A percentile compares a stretch with the other conserved stretches of the same genome.
Conservation (phyloP, 192 early-diverging fungal genomes). For the Helicostylum pulchrum region DNA sequence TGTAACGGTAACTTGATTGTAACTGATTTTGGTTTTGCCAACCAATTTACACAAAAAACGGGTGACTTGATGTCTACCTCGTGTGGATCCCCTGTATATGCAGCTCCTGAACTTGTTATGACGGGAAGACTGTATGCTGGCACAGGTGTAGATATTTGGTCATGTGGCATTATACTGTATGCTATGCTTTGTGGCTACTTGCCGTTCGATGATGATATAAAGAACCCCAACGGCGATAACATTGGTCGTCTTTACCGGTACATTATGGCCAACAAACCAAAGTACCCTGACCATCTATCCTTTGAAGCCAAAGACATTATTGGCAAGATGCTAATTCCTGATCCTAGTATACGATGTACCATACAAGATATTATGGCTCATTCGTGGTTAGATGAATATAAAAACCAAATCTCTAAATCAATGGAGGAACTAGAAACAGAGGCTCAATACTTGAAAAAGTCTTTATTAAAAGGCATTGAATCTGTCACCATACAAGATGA, state of each 20-base stretch:
- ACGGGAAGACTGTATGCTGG: slow-evolving; percentile 94
- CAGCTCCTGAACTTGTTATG: slow-evolving; percentile 97
- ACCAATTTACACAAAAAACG: slow-evolving; percentile 71
- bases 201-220: slow-evolving; percentile 89
- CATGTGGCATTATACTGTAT: slow-evolving; percentile 95
- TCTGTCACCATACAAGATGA: neutral
- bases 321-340: slow-evolving; percentile 85
- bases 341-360: slow-evolving; percentile 72
- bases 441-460: no score
- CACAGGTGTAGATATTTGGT: slow-evolving; percentile 96
- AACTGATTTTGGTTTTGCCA: slow-evolving; percentile 99
- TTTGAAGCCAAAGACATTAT: slow-evolving; percentile 75
- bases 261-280: slow-evolving; percentile 73
- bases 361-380: slow-evolving; percentile 78
- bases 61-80: slow-evolving; percentile 88
- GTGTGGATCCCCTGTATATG: slow-evolving; percentile 98
- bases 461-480: no score
- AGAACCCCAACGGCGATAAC: slow-evolving; percentile 87
- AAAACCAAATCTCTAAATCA: neutral
- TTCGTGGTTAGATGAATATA: slow-evolving; percentile 30
- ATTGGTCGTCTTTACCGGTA: slow-evolving; percentile 81
- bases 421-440: no score
- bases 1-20: slow-evolving; percentile 89
- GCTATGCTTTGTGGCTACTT: slow-evolving; percentile 89
- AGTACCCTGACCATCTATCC: slow-evolving; percentile 87